These are phyloP conservation scores for Fraxinus xanthoxyloides DNA, from an alignment of 305 asterid species.

Conservation along the genomic window DNA sequence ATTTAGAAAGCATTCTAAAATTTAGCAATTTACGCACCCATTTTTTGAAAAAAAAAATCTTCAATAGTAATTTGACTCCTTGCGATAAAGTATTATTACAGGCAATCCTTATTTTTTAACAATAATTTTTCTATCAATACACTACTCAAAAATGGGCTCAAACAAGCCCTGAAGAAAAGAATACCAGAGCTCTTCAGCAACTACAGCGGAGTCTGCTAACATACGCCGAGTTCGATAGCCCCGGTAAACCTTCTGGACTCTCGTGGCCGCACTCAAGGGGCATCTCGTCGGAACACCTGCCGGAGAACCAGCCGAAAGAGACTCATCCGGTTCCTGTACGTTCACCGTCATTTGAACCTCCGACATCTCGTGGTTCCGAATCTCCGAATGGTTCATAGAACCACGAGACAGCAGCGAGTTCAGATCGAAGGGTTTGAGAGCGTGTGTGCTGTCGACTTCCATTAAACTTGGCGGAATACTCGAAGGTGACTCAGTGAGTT, in stretches of 20 bases:
- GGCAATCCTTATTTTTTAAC: no score
- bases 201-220: slow-evolving; percentile 95
- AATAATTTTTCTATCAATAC: no score
- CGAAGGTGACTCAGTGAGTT: neutral
- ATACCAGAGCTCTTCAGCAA: slow-evolving; percentile 85
- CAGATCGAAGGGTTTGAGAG: slow-evolving; percentile 30
- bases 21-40: neutral
- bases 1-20: neutral
- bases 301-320: slow-evolving; percentile 9
- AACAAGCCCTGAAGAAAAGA: neutral
- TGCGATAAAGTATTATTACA: no score
- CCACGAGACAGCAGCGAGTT: slow-evolving; percentile 16
- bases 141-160: no score
- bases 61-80: no score
- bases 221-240: slow-evolving; percentile 84
- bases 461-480: slow-evolving; percentile 11
- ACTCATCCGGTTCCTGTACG: slow-evolving; percentile 18
- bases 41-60: no score
- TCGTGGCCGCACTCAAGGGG: slow-evolving; percentile 60
- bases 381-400: slow-evolving; percentile 14
- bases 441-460: slow-evolving; percentile 54
- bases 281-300: slow-evolving; percentile 17
- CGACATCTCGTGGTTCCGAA: slow-evolving; percentile 13
- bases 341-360: slow-evolving; percentile 20
- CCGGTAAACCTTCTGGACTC: slow-evolving; percentile 77